Conservation (phyloP, 805 yeast species). For the Barnettozyma siamensis region DNA sequence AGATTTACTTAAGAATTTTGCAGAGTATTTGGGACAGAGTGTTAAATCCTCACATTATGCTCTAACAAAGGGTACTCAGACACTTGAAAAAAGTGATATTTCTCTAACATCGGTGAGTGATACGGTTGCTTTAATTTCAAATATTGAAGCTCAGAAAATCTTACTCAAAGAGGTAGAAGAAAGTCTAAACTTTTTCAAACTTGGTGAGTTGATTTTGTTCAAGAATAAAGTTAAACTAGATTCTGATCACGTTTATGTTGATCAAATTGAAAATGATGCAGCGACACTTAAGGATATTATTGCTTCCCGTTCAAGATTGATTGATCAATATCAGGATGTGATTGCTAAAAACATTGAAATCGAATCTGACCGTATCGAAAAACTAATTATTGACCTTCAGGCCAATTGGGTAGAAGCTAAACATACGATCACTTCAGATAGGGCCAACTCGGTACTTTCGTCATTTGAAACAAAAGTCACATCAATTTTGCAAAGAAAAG, state of each 20-base stretch:
- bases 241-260: slow-evolving; percentile 50
- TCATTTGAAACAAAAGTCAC: slow-evolving; percentile 28
- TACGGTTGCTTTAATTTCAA: slow-evolving; percentile 33
- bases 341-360: slow-evolving; percentile 36
- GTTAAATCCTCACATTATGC: slow-evolving; percentile 28
- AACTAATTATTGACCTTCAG: slow-evolving; percentile 26
- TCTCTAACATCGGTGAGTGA: slow-evolving; percentile 35
- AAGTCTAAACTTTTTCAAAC: slow-evolving; percentile 10
- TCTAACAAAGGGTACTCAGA: slow-evolving; percentile 29
- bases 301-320: slow-evolving; percentile 27
- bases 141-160: slow-evolving; percentile 29
- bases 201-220: slow-evolving; percentile 34
- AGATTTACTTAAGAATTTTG: slow-evolving; percentile 36
- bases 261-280: slow-evolving; percentile 53
- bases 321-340: slow-evolving; percentile 38
- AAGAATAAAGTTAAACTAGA: slow-evolving; percentile 45
- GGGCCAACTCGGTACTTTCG: slow-evolving; percentile 33
- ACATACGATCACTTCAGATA: slow-evolving; percentile 38
- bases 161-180: neutral
- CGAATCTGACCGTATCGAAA: slow-evolving; percentile 34
- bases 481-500: slow-evolving; percentile 15
- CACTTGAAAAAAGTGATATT: slow-evolving; percentile 31
- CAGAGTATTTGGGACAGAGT: slow-evolving; percentile 29
- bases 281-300: slow-evolving; percentile 36
- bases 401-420: slow-evolving; percentile 43